Conservation (phyloP, 2,329 filamentous ascomycete genomes). For the Decorospora gaudefroyi region DNA sequence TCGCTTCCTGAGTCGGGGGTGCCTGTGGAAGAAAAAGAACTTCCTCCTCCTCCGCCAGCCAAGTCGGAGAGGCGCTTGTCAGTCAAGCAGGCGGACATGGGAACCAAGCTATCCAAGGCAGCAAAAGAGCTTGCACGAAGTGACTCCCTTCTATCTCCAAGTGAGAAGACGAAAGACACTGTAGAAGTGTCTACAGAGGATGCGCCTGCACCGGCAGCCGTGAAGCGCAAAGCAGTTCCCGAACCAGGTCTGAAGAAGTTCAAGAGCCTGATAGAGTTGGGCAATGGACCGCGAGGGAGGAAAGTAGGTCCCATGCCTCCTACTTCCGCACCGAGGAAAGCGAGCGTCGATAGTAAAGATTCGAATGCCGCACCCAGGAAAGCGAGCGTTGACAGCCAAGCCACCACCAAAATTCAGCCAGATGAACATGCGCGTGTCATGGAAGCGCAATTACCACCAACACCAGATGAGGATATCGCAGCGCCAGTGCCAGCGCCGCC, state of each 20-base stretch:
- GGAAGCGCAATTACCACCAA: slow-evolving; percentile 35
- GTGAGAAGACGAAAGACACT: slow-evolving; percentile 10
- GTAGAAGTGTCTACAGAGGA: slow-evolving; percentile 4
- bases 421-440: slow-evolving; percentile 8
- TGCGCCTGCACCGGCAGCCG: slow-evolving; percentile 11
- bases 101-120: slow-evolving; percentile 29
- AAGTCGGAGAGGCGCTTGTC: slow-evolving; percentile 36
- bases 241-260: slow-evolving; percentile 29
- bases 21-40: slow-evolving; percentile 30
- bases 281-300: slow-evolving; percentile 37
- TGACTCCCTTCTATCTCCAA: slow-evolving; percentile 38
- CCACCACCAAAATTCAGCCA: slow-evolving; percentile 3
- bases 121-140: slow-evolving; percentile 28
- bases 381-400: slow-evolving; percentile 5
- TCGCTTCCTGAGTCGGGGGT: slow-evolving; percentile 16
- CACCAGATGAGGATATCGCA: slow-evolving; percentile 33
- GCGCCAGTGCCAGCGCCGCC: slow-evolving; percentile 22
- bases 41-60: slow-evolving; percentile 44
- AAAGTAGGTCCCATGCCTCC: slow-evolving; percentile 31
- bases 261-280: slow-evolving; percentile 36
- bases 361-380: slow-evolving; percentile 1
- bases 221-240: slow-evolving; percentile 38
- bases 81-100: slow-evolving; percentile 24
- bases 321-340: slow-evolving; percentile 26
- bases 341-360: slow-evolving; percentile 14